phyloP scores from a whole-genome alignment of 129 eudicot species.

The Rutidosis leptorrhynchoides region DNA sequence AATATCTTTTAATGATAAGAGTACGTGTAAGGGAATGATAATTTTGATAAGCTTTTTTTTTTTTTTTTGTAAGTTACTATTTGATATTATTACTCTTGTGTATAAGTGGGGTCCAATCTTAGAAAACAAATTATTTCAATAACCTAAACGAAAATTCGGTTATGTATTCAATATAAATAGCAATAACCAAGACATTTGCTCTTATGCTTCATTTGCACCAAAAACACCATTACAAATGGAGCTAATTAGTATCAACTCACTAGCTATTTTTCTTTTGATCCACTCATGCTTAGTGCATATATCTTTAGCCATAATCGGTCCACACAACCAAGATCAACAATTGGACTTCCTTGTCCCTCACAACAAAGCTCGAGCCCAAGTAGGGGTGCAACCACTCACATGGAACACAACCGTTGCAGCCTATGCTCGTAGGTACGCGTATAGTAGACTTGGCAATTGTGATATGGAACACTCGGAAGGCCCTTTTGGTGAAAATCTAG shows the following conservation, averaged over 20 bases:
- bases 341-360: slow-evolving; percentile 48
- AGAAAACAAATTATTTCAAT: not conserved
- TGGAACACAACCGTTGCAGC: slow-evolving; percentile 57
- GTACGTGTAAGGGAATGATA: too few species aligned
- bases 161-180: slow-evolving; percentile 17
- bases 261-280: slow-evolving; percentile 16
- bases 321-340: slow-evolving; percentile 11
- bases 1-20: too few species aligned
- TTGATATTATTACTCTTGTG: not conserved
- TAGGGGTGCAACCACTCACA: slow-evolving; percentile 47
- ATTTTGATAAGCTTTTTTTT: not conserved
- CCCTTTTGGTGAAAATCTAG: slow-evolving; percentile 66
- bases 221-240: slow-evolving; percentile 25
- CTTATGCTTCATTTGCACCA: slow-evolving; percentile 14
- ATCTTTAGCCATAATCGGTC: slow-evolving; percentile 1
- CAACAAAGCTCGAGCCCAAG: slow-evolving; percentile 61
- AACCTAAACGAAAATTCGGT: not conserved
- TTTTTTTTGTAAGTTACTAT: not conserved
- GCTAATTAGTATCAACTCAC: slow-evolving; percentile 3
- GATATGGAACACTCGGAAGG: slow-evolving; percentile 37
- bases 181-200: not conserved
- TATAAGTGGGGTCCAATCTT: not conserved
- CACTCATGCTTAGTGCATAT: slow-evolving; percentile 8
- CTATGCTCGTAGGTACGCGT: slow-evolving; percentile 50
- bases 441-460: slow-evolving; percentile 41